These are phyloP conservation scores for Peltaster fructicola DNA, from an alignment of 2,329 filamentous ascomycete species.

Conservation along the genomic window DNA sequence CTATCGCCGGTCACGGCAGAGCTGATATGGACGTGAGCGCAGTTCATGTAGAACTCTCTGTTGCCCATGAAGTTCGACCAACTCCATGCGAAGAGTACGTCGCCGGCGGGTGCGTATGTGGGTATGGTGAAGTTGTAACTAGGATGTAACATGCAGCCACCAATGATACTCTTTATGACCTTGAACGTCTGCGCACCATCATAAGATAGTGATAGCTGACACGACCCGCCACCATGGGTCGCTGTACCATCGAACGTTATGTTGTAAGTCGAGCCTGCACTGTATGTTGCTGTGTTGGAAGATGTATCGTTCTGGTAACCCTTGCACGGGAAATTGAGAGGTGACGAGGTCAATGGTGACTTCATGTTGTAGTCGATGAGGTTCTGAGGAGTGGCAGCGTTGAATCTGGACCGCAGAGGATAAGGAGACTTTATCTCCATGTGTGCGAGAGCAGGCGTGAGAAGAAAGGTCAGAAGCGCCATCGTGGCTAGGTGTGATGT, in stretches of 20 bases:
- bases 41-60: conserved; percentile 79
- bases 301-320: conserved; percentile 38
- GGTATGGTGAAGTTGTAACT: conserved; percentile 52
- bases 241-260: conserved; percentile 45
- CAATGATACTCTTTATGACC: conserved; percentile 46
- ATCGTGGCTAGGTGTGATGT: too few relatives aligned
- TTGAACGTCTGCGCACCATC: conserved; percentile 53
- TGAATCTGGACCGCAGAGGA: conserved; percentile 33
- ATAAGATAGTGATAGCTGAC: conserved; percentile 58
- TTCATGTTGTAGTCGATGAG: conserved; percentile 55
- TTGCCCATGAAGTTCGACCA: conserved; percentile 38
- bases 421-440: conserved; percentile 40
- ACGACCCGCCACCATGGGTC: conserved; percentile 46
- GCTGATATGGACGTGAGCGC: conserved; percentile 48
- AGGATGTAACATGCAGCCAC: conserved; percentile 34
- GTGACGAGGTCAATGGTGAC: conserved; percentile 41
- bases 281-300: conserved; percentile 42
- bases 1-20: conserved; percentile 8
- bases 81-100: conserved; percentile 56
- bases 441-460: conserved; percentile 20
- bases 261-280: conserved; percentile 43
- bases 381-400: conserved; percentile 27
- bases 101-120: conserved; percentile 38
- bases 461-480: too few relatives aligned
- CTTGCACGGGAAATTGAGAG: conserved; percentile 62